phyloP scores from a whole-genome alignment of 805 yeast species.

The Lipomyces oligophaga region DNA sequence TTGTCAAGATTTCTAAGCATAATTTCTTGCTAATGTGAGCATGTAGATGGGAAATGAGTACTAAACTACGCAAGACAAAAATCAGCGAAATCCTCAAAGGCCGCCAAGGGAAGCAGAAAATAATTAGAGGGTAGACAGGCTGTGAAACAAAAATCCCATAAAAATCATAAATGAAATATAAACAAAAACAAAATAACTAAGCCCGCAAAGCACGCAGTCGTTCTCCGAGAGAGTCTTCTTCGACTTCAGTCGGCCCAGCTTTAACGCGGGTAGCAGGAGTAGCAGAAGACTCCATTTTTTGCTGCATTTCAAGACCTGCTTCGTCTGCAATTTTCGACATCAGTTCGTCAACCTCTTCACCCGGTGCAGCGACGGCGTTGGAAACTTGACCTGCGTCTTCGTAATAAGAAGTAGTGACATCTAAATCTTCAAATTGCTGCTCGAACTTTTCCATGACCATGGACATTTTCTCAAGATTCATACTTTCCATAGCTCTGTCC shows the following conservation, averaged over 20 bases:
- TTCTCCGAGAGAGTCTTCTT: conserved; percentile 85
- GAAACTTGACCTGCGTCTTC: conserved; percentile 86
- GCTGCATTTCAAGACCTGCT: conserved; percentile 90
- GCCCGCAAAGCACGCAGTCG: conserved; percentile 77
- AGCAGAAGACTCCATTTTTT: conserved; percentile 55
- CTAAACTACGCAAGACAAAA: no score
- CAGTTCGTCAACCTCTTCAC: conserved; percentile 87
- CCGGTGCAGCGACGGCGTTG: conserved; percentile 86
- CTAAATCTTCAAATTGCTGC: conserved; percentile 91
- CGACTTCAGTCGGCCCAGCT: conserved; percentile 47
- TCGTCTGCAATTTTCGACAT: conserved; percentile 94
- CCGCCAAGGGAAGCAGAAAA: no score
- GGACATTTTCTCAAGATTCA: conserved; percentile 91
- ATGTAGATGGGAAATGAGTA: no score
- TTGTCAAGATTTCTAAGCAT: no score
- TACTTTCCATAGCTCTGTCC: conserved; percentile 92
- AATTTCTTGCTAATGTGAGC: no score
- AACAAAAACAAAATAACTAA: conserved; percentile 1
- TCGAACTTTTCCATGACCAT: conserved; percentile 97
- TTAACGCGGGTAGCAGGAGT: conserved; percentile 57
- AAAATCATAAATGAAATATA: no score
- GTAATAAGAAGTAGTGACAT: conserved; percentile 88
- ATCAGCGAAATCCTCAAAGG: no score
- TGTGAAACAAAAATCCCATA: no score
- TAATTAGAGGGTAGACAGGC: no score